These are phyloP conservation scores for Leccinum variabile DNA, from an alignment of 1,284 basidiomycete species.

Conservation along the genomic window DNA sequence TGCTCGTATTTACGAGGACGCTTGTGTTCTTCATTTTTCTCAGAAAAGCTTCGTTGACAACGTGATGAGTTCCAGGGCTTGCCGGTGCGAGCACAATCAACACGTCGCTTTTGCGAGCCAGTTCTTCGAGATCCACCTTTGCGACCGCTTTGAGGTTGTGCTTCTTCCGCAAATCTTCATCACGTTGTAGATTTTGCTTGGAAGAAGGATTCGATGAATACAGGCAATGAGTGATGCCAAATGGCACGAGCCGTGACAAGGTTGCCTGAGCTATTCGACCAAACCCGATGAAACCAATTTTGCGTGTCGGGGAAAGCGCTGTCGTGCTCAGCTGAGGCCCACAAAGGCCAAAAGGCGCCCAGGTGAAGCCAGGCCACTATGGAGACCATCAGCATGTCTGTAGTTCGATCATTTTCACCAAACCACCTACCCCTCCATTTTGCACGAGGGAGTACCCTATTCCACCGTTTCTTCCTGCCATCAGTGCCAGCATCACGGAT, in stretches of 20 bases:
- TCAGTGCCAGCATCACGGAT: constrained; percentile 84
- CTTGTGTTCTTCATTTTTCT: constrained; percentile 81
- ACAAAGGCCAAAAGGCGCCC: constrained; percentile 81
- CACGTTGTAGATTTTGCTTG: constrained; percentile 44
- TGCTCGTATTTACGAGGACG: constrained; percentile 77
- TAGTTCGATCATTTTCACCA: background rate
- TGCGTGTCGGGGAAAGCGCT: constrained; percentile 53
- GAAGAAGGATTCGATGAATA: constrained; percentile 62
- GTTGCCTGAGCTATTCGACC: constrained; percentile 88
- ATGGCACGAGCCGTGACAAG: constrained; percentile 73
- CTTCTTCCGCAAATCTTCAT: constrained; percentile 48
- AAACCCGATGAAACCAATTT: constrained; percentile 90
- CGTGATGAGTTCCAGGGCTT: constrained; percentile 67
- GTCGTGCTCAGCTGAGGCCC: constrained; percentile 74
- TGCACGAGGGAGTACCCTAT: constrained; percentile 66
- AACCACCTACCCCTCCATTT: constrained; percentile 56
- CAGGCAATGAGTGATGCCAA: constrained; percentile 69
- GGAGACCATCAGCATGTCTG: constrained; percentile 1
- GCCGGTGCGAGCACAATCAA: constrained; percentile 85
- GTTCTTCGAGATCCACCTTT: constrained; percentile 60
- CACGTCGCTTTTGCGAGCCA: constrained; percentile 77
- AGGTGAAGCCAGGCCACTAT: constrained; percentile 63
- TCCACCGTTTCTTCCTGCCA: constrained; percentile 82
- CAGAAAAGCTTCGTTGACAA: constrained; percentile 75
- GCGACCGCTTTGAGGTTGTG: constrained; percentile 54